Conservation (phyloP, 768 basidiomycete species). For the Brasilioporus rufonigricans region DNA sequence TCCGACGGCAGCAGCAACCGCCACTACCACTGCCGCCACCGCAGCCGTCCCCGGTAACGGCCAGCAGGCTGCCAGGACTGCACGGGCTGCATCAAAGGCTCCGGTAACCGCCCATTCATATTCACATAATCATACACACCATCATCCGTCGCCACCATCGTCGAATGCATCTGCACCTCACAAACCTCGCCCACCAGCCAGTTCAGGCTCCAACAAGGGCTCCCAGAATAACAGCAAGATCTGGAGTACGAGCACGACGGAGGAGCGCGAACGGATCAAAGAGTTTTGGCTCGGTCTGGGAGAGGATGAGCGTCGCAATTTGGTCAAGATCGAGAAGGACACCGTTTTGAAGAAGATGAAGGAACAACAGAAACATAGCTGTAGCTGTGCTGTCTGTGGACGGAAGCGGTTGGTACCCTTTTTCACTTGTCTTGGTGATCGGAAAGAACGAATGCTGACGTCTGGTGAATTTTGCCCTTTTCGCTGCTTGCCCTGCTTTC, state of each 20-base stretch:
- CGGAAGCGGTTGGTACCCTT: conserved; percentile 80
- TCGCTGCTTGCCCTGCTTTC: conserved; percentile 12
- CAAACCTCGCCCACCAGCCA: conserved; percentile 30
- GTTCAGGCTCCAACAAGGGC: conserved; percentile 24
- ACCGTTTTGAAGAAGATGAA: conserved; percentile 99
- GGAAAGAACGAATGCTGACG: conserved; percentile 20
- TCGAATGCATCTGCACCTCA: conserved; percentile 34
- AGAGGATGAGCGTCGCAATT: conserved; percentile 84
- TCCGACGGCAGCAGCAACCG: conserved; percentile 20
- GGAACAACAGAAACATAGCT: conserved; percentile 97
- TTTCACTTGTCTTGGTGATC: conserved; percentile 22
- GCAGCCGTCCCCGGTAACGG: conserved; percentile 26
- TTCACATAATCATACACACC: conserved; percentile 48
- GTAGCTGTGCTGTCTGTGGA: conserved; percentile 94
- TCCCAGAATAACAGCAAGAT: conserved; percentile 70
- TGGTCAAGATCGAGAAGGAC: conserved; percentile 98
- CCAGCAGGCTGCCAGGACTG: conserved; percentile 36
- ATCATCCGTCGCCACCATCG: conserved; percentile 48
- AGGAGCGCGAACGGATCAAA: conserved; percentile 96
- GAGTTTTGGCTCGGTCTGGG: conserved; percentile 96
- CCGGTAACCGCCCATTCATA: conserved; percentile 52
- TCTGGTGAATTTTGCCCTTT: conserved; percentile 23
- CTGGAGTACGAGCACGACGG: conserved; percentile 88
- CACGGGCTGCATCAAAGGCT: conserved; percentile 57
- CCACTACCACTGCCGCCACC: conserved; percentile 37